Base-by-base conservation (phyloP, 768 basidiomycete genomes). In the Phlebiopsis flavidoalba region DNA sequence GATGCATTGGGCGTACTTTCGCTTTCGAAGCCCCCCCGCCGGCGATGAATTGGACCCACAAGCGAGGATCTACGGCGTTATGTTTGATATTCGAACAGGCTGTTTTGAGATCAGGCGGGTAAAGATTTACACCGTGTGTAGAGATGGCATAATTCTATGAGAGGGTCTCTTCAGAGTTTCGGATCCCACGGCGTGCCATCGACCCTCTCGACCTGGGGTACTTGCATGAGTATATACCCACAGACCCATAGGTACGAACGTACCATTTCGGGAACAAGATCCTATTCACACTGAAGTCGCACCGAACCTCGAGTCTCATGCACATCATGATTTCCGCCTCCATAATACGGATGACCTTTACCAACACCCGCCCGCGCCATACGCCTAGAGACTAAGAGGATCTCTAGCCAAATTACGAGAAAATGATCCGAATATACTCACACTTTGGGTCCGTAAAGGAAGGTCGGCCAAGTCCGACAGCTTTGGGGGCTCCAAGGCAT, bases 371-470 rank as follows among this genome's bases (percentile, higher is more conserved):
- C 77, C n/a, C 63, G 83, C 84, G 4, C 89, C 90, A 63, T 92
- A 92, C 12, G 88, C 89, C 89, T 91, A 57, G 54, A 19, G 14
- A 62, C 2, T n/a, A n/a, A n/a, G n/a, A n/a, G n/a, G n/a, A n/a
- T n/a, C n/a, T n/a, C n/a, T n/a, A n/a, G n/a, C n/a, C n/a, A n/a
- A n/a, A n/a, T n/a, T n/a, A n/a, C n/a, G n/a, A n/a, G n/a, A n/a
- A n/a, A n/a, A n/a, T n/a, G n/a, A n/a, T n/a, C n/a, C n/a, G n/a
- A n/a, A 26, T 11, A 12, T 12, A 69, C 82, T 68, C 72, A 91
- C 90, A 66, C 89, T 89, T 74, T 91, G 88, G 1, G 89, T n/a
- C n/a, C 93, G 67, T 90, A 96, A 11, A 97, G 78, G 78, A 95
- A 91, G 89, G 80, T 14, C 95, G 79, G 1, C 95, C 95, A 35